phyloP scores from a whole-genome alignment of 2,329 filamentous ascomycete genomes.

The Fonsecaea erecta region DNA sequence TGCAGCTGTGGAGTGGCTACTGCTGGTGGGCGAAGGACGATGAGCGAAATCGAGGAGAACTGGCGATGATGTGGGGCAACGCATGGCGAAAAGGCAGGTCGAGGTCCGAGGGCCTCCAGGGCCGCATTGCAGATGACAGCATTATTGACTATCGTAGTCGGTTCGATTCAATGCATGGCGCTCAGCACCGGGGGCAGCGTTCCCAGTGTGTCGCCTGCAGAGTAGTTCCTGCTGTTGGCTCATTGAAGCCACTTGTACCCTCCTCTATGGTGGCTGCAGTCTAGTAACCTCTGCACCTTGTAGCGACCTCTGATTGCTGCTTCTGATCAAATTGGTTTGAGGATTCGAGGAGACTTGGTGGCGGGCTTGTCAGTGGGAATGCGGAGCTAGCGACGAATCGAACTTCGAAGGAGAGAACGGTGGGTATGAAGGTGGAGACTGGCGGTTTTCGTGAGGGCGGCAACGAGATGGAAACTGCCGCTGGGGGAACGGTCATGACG shows the following conservation, averaged over 20 bases:
- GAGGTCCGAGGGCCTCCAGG: conserved; percentile 13
- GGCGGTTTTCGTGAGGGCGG: conserved; percentile 29
- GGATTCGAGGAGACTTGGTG: conserved; percentile 15
- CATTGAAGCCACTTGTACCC: conserved; percentile 20
- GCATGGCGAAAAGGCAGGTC: conserved; percentile 11
- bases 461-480: conserved; percentile 11
- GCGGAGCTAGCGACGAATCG: conserved; percentile 26
- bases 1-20: conserved; percentile 6
- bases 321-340: conserved; percentile 17
- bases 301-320: conserved; percentile 21
- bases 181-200: conserved; percentile 11
- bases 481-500: background rate
- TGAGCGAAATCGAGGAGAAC: conserved; percentile 25
- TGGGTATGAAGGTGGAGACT: conserved; percentile 26
- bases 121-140: conserved; percentile 9
- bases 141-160: conserved; percentile 8
- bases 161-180: conserved; percentile 9
- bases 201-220: conserved; percentile 20
- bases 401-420: background rate
- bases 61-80: conserved; percentile 29
- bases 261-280: conserved; percentile 25
- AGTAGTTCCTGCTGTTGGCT: conserved; percentile 21
- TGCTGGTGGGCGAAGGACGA: conserved; percentile 14
- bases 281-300: conserved; percentile 24
- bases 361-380: conserved; percentile 14